Conservation (phyloP, 306 rosid species). For the Acacia confusa region DNA sequence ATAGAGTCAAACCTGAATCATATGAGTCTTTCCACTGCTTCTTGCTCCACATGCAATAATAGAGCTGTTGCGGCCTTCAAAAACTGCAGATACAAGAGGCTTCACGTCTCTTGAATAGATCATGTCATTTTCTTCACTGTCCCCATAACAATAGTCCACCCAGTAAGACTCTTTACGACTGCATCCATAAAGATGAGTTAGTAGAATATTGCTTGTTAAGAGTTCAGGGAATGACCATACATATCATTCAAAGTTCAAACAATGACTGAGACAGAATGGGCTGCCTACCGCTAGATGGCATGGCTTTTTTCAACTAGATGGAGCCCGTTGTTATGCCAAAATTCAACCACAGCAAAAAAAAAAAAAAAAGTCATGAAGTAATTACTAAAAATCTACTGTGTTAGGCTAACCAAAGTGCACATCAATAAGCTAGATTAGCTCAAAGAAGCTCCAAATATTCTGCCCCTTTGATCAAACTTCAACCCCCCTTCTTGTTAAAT, state of each 20-base stretch:
- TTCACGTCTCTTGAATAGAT: constrained; percentile 69
- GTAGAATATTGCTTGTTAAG: not conserved
- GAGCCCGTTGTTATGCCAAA: not conserved
- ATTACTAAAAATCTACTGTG: not conserved
- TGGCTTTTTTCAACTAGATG: not conserved
- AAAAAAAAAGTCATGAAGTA: not conserved
- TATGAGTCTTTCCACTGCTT: constrained; percentile 76
- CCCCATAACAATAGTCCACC: constrained; percentile 66
- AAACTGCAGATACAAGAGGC: constrained; percentile 59
- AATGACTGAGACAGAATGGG: not conserved
- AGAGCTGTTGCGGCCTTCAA: constrained; percentile 74
- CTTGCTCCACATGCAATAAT: constrained; percentile 81
- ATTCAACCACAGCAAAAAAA: not conserved
- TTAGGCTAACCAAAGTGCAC: not conserved
- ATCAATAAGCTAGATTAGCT: not conserved
- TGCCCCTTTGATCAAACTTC: not conserved
- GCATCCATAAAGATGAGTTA: constrained; percentile 24
- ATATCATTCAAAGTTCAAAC: not conserved
- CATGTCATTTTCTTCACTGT: constrained; percentile 54
- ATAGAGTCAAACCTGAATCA: constrained; percentile 64
- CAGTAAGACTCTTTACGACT: constrained; percentile 62
- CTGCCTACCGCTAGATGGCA: not conserved
- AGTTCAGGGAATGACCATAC: not conserved
- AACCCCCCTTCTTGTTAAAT: not conserved
- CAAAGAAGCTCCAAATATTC: not conserved